A percentile compares a stretch with the other conserved stretches of the same genome.
phyloP scores from a whole-genome alignment of 345 rosid genomes.

The Eucalyptus erythrocorys region DNA sequence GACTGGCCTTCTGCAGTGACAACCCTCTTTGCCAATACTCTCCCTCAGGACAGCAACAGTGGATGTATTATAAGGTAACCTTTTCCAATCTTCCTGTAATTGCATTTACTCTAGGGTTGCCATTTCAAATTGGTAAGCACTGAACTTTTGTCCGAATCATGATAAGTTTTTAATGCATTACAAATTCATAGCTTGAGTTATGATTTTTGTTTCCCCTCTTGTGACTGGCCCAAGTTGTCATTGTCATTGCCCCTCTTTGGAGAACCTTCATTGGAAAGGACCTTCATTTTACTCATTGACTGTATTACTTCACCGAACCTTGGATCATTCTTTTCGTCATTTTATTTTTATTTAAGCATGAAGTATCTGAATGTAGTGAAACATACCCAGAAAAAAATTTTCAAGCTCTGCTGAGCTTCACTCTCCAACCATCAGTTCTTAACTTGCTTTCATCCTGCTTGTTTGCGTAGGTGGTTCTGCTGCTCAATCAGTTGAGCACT shows the following conservation, averaged over 20 bases:
- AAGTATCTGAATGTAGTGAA: background rate
- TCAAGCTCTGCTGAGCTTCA: background rate
- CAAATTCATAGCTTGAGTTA: background rate
- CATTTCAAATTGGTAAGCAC: background rate
- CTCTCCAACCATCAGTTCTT: background rate
- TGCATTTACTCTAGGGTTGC: background rate
- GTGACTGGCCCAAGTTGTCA: background rate
- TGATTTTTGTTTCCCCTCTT: background rate
- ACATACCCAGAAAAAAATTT: background rate
- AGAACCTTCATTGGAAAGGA: background rate
- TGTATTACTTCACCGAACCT: background rate
- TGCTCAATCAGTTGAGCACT: constrained; percentile 34
- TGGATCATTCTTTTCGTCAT: background rate
- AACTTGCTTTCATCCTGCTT: background rate
- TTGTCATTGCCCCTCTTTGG: background rate
- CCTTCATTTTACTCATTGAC: background rate
- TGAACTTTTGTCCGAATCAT: background rate
- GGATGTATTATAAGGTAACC: constrained; percentile 62
- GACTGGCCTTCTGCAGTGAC: constrained; percentile 60
- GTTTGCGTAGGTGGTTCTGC: constrained; percentile 46
- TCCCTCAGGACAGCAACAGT: constrained; percentile 36
- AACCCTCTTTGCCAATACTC: constrained; percentile 34
- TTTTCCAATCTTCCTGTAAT: background rate
- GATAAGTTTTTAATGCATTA: background rate
- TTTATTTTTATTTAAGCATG: background rate